These are phyloP conservation scores for Aspergillus oerlinghausenensis DNA, from an alignment of 2,329 filamentous ascomycete species.

Conservation along the genomic window DNA sequence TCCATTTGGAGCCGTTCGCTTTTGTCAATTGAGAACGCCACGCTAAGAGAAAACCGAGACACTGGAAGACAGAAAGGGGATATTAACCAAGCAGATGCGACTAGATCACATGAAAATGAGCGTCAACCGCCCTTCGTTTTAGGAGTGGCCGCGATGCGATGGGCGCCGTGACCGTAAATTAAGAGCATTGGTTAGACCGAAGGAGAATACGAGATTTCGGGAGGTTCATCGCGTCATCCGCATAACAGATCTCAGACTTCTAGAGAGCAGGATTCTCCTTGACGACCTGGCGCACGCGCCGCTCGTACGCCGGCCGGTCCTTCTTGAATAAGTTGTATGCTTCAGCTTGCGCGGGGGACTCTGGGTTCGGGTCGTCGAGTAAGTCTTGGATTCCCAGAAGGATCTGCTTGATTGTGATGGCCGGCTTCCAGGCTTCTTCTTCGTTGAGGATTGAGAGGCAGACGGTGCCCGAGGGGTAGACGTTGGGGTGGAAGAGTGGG, in stretches of 20 bases:
- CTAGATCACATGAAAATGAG: neutral
- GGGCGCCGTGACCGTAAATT: neutral
- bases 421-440: conserved; percentile 97
- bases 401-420: conserved; percentile 98
- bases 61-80: neutral
- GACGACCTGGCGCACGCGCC: conserved; percentile 79
- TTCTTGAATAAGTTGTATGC: conserved; percentile 97
- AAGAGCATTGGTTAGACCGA: neutral
- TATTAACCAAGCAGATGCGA: neutral
- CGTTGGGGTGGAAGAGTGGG: conserved; percentile 95
- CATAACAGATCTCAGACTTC: conserved; percentile 1
- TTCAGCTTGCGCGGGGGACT: conserved; percentile 93
- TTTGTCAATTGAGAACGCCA: neutral
- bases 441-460: conserved; percentile 97
- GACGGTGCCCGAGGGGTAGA: conserved; percentile 96
- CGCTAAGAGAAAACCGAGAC: neutral
- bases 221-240: neutral
- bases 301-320: conserved; percentile 81
- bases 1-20: neutral
- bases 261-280: conserved; percentile 80
- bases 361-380: conserved; percentile 92
- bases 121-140: neutral
- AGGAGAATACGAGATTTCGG: neutral
- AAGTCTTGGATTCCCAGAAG: conserved; percentile 93
- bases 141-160: neutral